A percentile compares a stretch with the other conserved stretches of the same genome.
Evolutionary conservation across 306 rosid species (phyloP).

Genomic region (Vachellia pachyceras): DNA sequence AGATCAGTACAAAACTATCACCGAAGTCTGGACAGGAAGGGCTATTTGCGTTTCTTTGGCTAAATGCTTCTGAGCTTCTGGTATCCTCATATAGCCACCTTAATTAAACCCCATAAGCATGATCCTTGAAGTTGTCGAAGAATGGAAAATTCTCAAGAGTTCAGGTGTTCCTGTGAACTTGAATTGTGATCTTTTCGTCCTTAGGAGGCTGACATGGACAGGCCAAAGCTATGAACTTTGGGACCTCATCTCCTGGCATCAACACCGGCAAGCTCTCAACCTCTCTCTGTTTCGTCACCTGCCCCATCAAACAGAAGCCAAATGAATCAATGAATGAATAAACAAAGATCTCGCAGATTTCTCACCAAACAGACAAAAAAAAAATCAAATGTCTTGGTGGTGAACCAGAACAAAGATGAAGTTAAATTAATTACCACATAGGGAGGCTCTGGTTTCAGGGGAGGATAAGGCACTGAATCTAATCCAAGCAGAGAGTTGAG

Average conservation of each 20-base stretch:
- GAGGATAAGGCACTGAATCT: constrained; percentile 27
- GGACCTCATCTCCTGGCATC: constrained; percentile 88
- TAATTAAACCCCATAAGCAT: background rate
- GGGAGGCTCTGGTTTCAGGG: constrained; percentile 50
- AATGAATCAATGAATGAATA: background rate
- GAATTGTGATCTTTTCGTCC: constrained; percentile 48
- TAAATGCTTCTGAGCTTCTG: background rate
- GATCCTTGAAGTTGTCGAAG: background rate
- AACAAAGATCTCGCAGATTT: background rate
- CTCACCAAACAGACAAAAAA: background rate
- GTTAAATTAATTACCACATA: constrained; percentile 38
- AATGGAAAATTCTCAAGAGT: background rate
- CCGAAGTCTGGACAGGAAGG: background rate
- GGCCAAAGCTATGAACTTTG: constrained; percentile 74
- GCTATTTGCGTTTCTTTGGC: background rate
- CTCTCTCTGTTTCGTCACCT: constrained; percentile 53
- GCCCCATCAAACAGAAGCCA: constrained; percentile 4
- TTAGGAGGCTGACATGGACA: constrained; percentile 71
- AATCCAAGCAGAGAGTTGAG: constrained; percentile 25
- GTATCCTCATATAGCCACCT: background rate
- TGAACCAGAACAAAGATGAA: too few relatives aligned
- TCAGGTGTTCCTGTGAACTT: constrained; percentile 33
- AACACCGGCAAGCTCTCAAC: constrained; percentile 60
- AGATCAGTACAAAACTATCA: background rate
- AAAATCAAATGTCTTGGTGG: constrained; percentile 10